A percentile compares a stretch with the other conserved stretches of the same genome.
Evolutionary conservation across 2,329 filamentous ascomycete species (phyloP).

Genomic region (Calonectria multiphialidica): DNA sequence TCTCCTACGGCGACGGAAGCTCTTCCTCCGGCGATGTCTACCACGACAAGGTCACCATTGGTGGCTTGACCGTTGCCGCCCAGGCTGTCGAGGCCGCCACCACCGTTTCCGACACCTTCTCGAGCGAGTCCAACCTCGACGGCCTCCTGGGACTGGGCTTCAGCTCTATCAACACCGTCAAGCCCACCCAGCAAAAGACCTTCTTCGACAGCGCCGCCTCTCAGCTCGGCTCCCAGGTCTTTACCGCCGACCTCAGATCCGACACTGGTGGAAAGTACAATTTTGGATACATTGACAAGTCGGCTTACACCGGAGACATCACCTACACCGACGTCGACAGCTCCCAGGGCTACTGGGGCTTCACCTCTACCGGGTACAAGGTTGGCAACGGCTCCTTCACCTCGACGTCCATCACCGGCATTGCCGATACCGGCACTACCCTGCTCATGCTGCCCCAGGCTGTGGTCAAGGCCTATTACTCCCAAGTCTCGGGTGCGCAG

Average conservation of each 20-base stretch:
- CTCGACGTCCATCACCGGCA: conserved; percentile 51
- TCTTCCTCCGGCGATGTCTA: conserved; percentile 57
- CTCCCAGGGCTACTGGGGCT: conserved; percentile 74
- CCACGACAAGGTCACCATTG: conserved; percentile 56
- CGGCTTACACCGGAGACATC: conserved; percentile 73
- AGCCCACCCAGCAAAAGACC: conserved; percentile 55
- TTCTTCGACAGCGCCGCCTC: conserved; percentile 53
- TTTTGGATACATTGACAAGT: conserved; percentile 77
- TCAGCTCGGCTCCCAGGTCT: conserved; percentile 55
- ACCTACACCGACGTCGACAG: conserved; percentile 72
- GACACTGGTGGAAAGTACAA: conserved; percentile 72
- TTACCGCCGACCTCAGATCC: conserved; percentile 77
- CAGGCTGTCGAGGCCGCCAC: conserved; percentile 60
- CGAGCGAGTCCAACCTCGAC: conserved; percentile 52
- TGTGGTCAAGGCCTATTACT: conserved; percentile 64
- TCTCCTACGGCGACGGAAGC: conserved; percentile 60
- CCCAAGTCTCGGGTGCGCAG: conserved; percentile 56
- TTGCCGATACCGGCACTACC: conserved; percentile 74
- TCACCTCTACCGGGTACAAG: conserved; percentile 50
- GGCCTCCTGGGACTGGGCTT: conserved; percentile 60
- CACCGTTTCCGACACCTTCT: conserved; percentile 55
- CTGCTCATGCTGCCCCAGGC: conserved; percentile 69
- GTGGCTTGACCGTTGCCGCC: conserved; percentile 52
- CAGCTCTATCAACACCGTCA: conserved; percentile 56
- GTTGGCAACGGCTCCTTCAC: conserved; percentile 39